Percentiles rank a stretch among this genome's conserved stretches.
Evolutionary conservation across 495 filamentous ascomycete genomes (phyloP).

Genomic region (Annulohypoxylon maeteangense): DNA sequence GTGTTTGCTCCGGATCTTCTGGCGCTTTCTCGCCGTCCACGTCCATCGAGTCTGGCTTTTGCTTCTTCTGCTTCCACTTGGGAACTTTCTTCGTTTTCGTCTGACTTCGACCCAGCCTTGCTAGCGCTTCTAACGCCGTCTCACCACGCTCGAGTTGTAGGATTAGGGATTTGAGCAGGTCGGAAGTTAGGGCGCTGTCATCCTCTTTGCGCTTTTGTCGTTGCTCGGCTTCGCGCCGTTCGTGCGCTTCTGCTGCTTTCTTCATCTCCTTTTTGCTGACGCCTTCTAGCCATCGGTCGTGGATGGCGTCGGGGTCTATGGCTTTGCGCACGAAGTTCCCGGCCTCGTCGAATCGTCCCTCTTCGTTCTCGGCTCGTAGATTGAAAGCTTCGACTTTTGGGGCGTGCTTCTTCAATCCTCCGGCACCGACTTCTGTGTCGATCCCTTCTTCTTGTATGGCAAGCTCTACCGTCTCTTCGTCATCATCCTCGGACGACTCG

Average conservation of each 20-base stretch:
- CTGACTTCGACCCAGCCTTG: constrained; percentile 76
- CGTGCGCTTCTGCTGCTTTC: constrained; percentile 85
- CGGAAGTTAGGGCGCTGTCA: constrained; percentile 78
- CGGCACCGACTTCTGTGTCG: constrained; percentile 89
- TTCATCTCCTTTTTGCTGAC: constrained; percentile 93
- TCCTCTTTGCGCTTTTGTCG: constrained; percentile 73
- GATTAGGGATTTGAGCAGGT: constrained; percentile 79
- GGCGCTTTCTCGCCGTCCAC: constrained; percentile 61
- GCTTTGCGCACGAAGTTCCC: constrained; percentile 95
- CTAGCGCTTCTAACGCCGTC: constrained; percentile 88
- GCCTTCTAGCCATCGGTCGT: constrained; percentile 93
- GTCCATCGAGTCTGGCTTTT: constrained; percentile 73
- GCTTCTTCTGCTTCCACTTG: constrained; percentile 69
- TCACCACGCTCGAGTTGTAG: constrained; percentile 80
- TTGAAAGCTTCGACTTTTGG: constrained; percentile 98
- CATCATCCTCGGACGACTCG: constrained; percentile 58
- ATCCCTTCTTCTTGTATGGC: constrained; percentile 74
- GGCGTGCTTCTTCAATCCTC: constrained; percentile 90
- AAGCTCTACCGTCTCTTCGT: constrained; percentile 73
- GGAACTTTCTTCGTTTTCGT: constrained; percentile 72
- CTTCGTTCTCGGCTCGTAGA: constrained; percentile 88
- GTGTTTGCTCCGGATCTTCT: constrained; percentile 76
- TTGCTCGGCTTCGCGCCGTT: constrained; percentile 82
- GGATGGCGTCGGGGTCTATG: constrained; percentile 84
- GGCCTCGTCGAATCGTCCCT: constrained; percentile 87